Evolutionary conservation across 176 grass and related monocot species (phyloP).

Genomic region (Paspalum vaginatum): DNA sequence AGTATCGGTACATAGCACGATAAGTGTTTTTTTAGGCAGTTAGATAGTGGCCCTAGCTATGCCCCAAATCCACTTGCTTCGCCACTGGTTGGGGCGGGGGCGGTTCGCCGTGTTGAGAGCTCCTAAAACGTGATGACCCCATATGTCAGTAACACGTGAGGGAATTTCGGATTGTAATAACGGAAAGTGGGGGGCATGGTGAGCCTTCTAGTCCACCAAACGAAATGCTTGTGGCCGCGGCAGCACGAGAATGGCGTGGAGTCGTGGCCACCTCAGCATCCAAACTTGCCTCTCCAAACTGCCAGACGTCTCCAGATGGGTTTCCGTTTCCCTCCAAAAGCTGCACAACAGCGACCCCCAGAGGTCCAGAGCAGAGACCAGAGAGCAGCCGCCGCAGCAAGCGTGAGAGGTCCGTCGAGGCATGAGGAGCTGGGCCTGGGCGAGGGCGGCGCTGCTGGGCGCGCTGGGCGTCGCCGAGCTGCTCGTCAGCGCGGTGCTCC

Average conservation of each 20-base stretch:
- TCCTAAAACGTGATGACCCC: too few species aligned
- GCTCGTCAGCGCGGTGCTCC: constrained; percentile 57
- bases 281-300: constrained; percentile 13
- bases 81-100: too few species aligned
- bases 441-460: constrained; percentile 22
- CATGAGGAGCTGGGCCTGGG: constrained; percentile 17
- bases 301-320: constrained; percentile 2
- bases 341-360: neutral
- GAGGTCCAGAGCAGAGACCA: neutral
- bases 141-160: neutral
- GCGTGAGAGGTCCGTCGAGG: too few species aligned
- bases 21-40: too few species aligned
- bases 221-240: neutral
- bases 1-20: too few species aligned
- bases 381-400: too few species aligned
- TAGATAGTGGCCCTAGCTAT: too few species aligned
- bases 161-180: neutral
- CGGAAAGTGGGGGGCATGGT: neutral
- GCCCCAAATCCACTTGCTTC: too few species aligned
- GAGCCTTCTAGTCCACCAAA: neutral
- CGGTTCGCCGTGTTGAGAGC: too few species aligned
- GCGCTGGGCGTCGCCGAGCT: constrained; percentile 60
- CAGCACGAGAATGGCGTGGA: constrained; percentile 24
- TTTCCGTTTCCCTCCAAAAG: constrained; percentile 11
- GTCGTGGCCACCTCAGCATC: neutral